phyloP scores from a whole-genome alignment of 2,329 filamentous ascomycete genomes.

The Aspergillus pseudoterreus region DNA sequence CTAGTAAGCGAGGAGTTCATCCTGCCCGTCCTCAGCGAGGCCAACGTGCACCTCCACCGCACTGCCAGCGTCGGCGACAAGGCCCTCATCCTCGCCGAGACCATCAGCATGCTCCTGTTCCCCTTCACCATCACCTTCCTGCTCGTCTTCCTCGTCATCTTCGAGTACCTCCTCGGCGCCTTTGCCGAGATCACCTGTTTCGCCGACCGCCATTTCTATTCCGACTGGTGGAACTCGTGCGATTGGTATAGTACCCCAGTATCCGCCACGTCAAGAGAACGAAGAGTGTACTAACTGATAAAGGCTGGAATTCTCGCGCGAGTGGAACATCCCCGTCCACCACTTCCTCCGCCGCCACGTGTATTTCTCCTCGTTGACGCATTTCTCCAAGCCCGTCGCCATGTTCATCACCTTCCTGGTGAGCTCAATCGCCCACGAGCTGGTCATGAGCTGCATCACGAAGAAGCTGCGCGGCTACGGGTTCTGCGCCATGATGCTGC shows the following conservation, averaged over 20 bases:
- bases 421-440: slow-evolving; percentile 82
- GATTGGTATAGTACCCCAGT: slow-evolving; percentile 38
- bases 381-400: slow-evolving; percentile 71
- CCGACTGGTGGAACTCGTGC: slow-evolving; percentile 64
- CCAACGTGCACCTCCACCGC: slow-evolving; percentile 52
- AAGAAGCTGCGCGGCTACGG: slow-evolving; percentile 95
- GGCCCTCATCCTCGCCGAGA: slow-evolving; percentile 78
- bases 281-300: background rate
- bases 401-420: slow-evolving; percentile 91
- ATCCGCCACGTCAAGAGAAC: background rate
- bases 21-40: slow-evolving; percentile 78
- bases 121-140: slow-evolving; percentile 96
- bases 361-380: slow-evolving; percentile 75
- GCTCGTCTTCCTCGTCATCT: slow-evolving; percentile 95
- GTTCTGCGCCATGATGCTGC: slow-evolving; percentile 91
- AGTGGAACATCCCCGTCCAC: slow-evolving; percentile 98
- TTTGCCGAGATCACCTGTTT: slow-evolving; percentile 94
- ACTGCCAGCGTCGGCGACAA: slow-evolving; percentile 58
- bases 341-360: slow-evolving; percentile 93
- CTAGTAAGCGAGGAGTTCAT: slow-evolving; percentile 94
- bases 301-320: slow-evolving; percentile 87
- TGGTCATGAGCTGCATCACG: slow-evolving; percentile 97
- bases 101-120: slow-evolving; percentile 85
- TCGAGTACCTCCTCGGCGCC: slow-evolving; percentile 91
- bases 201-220: slow-evolving; percentile 90